These are phyloP conservation scores for Ganoderma multipileum DNA, from an alignment of 1,284 basidiomycete genomes.

Conservation along the genomic window DNA sequence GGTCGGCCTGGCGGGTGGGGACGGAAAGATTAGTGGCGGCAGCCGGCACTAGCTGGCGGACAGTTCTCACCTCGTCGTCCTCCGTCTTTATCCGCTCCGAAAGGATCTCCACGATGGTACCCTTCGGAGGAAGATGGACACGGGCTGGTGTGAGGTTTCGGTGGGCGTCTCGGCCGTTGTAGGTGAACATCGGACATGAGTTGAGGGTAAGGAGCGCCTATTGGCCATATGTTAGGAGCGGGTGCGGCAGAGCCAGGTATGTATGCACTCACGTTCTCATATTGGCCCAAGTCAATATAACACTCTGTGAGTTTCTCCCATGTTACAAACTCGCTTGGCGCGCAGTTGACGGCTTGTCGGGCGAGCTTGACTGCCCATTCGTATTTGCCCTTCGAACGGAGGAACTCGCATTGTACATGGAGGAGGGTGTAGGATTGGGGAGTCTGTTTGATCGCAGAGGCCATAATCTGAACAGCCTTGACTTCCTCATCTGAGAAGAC, in stretches of 20 bases:
- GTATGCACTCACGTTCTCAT: conserved; percentile 65
- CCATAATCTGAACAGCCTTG: conserved; percentile 96
- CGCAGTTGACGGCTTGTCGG: conserved; percentile 95
- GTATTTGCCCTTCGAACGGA: conserved; percentile 82
- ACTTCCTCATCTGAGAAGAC: conserved; percentile 87
- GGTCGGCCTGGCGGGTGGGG: conserved; percentile 71
- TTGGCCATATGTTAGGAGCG: not conserved
- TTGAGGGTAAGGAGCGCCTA: conserved; percentile 93
- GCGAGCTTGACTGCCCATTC: conserved; percentile 96
- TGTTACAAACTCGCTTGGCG: conserved; percentile 97
- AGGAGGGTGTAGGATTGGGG: conserved; percentile 95
- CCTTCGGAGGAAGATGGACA: conserved; percentile 88
- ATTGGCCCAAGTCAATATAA: conserved; percentile 91
- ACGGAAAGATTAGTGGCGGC: conserved; percentile 3
- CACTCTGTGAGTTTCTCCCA: conserved; percentile 98
- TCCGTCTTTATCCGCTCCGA: conserved; percentile 76
- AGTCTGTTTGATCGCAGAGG: conserved; percentile 82
- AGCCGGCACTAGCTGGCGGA: not conserved
- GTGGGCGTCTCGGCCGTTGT: conserved; percentile 95
- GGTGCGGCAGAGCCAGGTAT: not conserved
- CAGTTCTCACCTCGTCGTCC: conserved; percentile 77
- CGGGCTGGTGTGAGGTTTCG: conserved; percentile 84
- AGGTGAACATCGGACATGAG: conserved; percentile 99
- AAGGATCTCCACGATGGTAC: conserved; percentile 84
- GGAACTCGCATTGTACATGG: conserved; percentile 94